Percentiles rank a stretch among this genome's conserved stretches.
Evolutionary conservation across 345 rosid genomes (phyloP).

Genomic region (Syzygium oleosum): DNA sequence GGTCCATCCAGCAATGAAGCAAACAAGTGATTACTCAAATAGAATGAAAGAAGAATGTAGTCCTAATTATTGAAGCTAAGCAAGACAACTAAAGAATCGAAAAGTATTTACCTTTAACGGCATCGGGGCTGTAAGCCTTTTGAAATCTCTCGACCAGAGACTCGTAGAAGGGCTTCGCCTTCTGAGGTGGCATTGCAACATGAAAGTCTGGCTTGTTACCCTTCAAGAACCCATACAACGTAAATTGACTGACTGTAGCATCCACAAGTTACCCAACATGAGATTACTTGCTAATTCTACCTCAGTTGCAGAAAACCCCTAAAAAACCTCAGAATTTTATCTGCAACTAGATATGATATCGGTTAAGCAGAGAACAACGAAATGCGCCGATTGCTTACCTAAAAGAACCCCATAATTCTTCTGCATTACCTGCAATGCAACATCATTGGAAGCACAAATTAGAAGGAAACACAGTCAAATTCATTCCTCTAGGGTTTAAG

Average conservation of each 20-base stretch:
- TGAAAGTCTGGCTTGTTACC: conserved; percentile 99
- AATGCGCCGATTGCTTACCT: conserved; percentile 21
- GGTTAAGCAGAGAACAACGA: not conserved
- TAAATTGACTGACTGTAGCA: conserved; percentile 80
- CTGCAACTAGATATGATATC: not conserved
- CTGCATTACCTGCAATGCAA: conserved; percentile 74
- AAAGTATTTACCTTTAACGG: conserved; percentile 42
- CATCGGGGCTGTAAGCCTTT: conserved; percentile 48
- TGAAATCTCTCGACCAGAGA: conserved; percentile 54
- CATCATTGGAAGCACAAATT: not conserved
- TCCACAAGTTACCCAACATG: not conserved
- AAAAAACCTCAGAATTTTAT: not conserved
- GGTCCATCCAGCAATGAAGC: too few species aligned
- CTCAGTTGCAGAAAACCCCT: not conserved
- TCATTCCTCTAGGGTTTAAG: not conserved
- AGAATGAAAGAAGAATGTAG: too few species aligned
- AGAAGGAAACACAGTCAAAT: not conserved
- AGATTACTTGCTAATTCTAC: not conserved
- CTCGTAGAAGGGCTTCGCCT: conserved; percentile 68
- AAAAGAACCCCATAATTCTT: conserved; percentile 59
- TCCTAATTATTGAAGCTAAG: not conserved
- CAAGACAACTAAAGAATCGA: not conserved
- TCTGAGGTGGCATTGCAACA: conserved; percentile 85
- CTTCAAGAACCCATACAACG: conserved; percentile 82
- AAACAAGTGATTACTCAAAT: too few species aligned